Conservation (phyloP, 495 filamentous ascomycete genomes). For the Cetradonia linearis region DNA sequence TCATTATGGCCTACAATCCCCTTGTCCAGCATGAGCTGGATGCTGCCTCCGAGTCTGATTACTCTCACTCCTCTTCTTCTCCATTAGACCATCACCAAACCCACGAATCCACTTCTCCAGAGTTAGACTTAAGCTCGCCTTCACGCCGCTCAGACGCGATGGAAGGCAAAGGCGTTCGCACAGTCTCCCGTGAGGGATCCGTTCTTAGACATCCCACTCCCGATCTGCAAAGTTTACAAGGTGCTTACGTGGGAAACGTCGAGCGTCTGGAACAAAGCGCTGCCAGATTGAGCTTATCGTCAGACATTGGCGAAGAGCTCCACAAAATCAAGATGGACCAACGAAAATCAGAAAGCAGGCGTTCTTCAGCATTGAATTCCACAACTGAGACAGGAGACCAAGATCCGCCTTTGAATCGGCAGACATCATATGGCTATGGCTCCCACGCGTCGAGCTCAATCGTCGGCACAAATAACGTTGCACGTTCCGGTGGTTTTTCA, state of each 20-base stretch:
- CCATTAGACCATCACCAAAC: neutral
- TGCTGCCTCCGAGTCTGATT: slow-evolving; percentile 31
- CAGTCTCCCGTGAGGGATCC: slow-evolving; percentile 48
- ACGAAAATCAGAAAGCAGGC: slow-evolving; percentile 54
- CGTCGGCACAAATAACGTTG: slow-evolving; percentile 53
- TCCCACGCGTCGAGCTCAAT: slow-evolving; percentile 51
- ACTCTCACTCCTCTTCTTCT: slow-evolving; percentile 5
- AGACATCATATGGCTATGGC: slow-evolving; percentile 43
- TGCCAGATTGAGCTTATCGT: slow-evolving; percentile 66
- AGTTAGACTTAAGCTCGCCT: slow-evolving; percentile 5
- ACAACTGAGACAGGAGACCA: slow-evolving; percentile 28
- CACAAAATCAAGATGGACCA: slow-evolving; percentile 68
- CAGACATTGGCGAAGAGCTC: slow-evolving; percentile 70
- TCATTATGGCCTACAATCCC: slow-evolving; percentile 39
- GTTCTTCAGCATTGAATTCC: slow-evolving; percentile 42
- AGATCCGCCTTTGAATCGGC: slow-evolving; percentile 28
- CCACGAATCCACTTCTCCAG: slow-evolving; percentile 1
- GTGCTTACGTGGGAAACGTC: slow-evolving; percentile 66
- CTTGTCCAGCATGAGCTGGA: slow-evolving; percentile 37
- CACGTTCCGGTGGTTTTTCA: slow-evolving; percentile 62
- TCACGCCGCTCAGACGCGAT: slow-evolving; percentile 37
- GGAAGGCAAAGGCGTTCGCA: slow-evolving; percentile 36
- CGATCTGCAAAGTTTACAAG: slow-evolving; percentile 62
- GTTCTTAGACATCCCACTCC: slow-evolving; percentile 66
- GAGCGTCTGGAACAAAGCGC: slow-evolving; percentile 74